Evolutionary conservation across 129 eudicot genomes (phyloP).

Genomic region (Ambrosia trifida): DNA sequence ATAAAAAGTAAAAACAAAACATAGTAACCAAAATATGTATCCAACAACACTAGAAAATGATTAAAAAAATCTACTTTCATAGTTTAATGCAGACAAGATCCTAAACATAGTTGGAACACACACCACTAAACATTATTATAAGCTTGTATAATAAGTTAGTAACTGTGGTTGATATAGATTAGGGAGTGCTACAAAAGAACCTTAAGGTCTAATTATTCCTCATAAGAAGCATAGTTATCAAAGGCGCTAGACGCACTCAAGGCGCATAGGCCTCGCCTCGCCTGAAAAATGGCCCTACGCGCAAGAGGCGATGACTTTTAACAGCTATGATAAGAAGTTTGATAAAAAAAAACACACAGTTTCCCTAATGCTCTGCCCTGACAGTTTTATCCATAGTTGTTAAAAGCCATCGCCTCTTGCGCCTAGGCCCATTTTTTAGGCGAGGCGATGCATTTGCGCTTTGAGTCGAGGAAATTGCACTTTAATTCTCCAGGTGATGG

Average conservation of each 20-base stretch:
- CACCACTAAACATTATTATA: neutral
- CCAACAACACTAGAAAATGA: neutral
- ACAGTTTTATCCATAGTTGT: no score
- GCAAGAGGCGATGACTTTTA: no score
- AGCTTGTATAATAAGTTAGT: neutral
- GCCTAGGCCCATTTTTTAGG: no score
- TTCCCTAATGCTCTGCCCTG: neutral
- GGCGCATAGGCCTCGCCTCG: no score
- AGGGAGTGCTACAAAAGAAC: conserved; percentile 2
- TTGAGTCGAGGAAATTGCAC: no score
- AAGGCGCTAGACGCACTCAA: no score
- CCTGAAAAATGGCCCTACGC: no score
- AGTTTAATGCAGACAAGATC: neutral
- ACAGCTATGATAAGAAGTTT: no score
- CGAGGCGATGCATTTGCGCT: no score
- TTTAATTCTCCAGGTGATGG: no score
- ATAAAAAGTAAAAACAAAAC: neutral
- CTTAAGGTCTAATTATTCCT: neutral
- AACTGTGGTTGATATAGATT: neutral
- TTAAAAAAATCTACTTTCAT: conserved; percentile 9
- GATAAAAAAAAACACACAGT: neutral
- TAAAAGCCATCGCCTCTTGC: no score
- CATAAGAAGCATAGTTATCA: no score
- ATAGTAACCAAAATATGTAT: neutral
- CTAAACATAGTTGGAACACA: neutral